phyloP scores from a whole-genome alignment of 179 eudicot genomes.

The Spergularia azorica region DNA sequence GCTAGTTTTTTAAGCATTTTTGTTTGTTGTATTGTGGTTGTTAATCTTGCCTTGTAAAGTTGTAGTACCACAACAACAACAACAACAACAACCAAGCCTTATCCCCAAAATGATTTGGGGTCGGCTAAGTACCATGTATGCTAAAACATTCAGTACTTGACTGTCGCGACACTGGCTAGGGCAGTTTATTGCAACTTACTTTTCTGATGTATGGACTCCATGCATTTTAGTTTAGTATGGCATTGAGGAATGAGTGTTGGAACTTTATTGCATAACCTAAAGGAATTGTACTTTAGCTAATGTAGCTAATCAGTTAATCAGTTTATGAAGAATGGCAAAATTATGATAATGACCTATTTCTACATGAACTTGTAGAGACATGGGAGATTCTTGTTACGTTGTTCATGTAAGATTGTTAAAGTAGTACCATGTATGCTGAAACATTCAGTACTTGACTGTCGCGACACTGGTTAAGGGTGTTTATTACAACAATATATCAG shows the following conservation, averaged over 20 bases:
- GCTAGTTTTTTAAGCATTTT: not conserved
- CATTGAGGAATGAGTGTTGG: not conserved
- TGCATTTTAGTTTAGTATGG: not conserved
- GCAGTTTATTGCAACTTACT: not conserved
- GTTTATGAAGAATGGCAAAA: not conserved
- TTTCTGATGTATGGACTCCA: not conserved
- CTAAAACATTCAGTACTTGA: not conserved
- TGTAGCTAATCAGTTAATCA: no score
- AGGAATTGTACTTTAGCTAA: not conserved
- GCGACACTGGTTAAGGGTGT: not conserved
- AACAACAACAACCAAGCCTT: no score
- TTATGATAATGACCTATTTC: not conserved
- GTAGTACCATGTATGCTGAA: not conserved
- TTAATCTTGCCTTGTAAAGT: not conserved
- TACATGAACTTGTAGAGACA: not conserved
- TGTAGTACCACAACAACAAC: not conserved
- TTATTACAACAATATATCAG: no score
- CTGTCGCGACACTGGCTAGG: not conserved
- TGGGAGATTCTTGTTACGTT: not conserved
- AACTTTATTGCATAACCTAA: not conserved
- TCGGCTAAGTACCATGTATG: constrained; percentile 1
- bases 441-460: not conserved
- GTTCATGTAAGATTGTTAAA: not conserved
- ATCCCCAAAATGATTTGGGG: no score
- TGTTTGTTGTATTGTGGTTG: constrained; percentile 4